Evolutionary conservation across 1,284 basidiomycete genomes (phyloP), one percentile per base, ranked within the genome.

Genomic region (Apiotrichum brassicae): DNA sequence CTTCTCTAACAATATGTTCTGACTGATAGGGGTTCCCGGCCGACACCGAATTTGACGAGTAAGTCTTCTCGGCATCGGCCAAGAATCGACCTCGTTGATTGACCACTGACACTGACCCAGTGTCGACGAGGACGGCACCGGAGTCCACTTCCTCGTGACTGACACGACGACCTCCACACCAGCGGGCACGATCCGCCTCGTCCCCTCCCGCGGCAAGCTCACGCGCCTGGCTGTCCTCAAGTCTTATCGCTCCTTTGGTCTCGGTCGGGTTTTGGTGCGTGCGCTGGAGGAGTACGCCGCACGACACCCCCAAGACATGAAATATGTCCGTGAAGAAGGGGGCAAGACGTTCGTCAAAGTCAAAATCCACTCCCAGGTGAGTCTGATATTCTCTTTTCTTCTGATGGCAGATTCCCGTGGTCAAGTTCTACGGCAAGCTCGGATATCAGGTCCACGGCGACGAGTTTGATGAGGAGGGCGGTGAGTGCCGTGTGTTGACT

Each of bases 381-480:
- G 63, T 47, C 9, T 3, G 2, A 9, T 25, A 24, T 22, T 16
- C 3, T 19, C 9, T 6, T 5, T 14, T 18, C 12, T 34, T 41
- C 37, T 44, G 16, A 50, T 32, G 9, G 2, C 47, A 72, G 68
- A 61, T 71, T 35, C 63, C 63, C 28, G 68, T 68, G 18, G 58
- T 68, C 19, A 55, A 57, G 19, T 71, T 70, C 42, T 73, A 73
- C 51, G 63, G 83, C 82, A 48, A 84, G 72, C 56, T 87, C 78
- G 52, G 78, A 69, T 55, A 89, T 52, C 38, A 32, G 3, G 44
- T 51, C 46, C 16, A 79, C 65, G 42, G 79, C 74, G 64, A 83
- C 77, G 66, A 85, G 83, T 71, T 89, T 79, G 43, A 81, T 75
- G 63, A 82, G 76, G 64, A 85, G 76, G 44, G 82, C 73, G 26